Evolutionary conservation across 1,139 yeast species (phyloP), one percentile per base, ranked within the genome.

Genomic region (Suhomyces bokatorum): DNA sequence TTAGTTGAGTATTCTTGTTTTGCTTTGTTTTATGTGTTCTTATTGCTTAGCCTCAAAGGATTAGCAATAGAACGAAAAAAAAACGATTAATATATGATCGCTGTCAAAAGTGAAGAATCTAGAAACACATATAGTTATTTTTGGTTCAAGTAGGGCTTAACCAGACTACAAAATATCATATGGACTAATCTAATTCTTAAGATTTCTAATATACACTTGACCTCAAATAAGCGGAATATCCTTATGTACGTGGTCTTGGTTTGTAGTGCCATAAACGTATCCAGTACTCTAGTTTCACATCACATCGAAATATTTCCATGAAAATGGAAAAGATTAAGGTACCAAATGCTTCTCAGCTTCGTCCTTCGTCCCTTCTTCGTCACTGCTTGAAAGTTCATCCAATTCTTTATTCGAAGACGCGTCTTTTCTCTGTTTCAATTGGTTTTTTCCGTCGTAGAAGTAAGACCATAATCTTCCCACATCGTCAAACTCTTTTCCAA

Each of bases 401-500:
- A 49, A 46, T 13, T 35, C 44, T 28, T 40, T 37, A 3, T 40
- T 43, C 3, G 28, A 35, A 15, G 44, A 35, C 27, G 40, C 45
- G 32, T 43, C 48, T 36, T 46, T 41, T 35, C 54, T 45, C 34
- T 55, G 55, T 41, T 63, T 62, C 35, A 63, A 46, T 42, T 63
- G 63, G 36, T 58, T 62, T 43, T 60, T 47, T 1, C 76, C 75
- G 50, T 65, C 68, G 50, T 74, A 74, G 50, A 73, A 73, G 38
- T 65, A 66, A 7, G 64, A 58, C 79, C 79, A 74, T 34, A 73
- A 58, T 22, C 70, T 57, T 14, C 76, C 76, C 26, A 72, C 76
- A 45, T 73, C 70, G 45, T 72, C 77, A 50, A 74, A 74, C 45
- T 72, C 77, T 45, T 71, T 71, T 6, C 78, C 77, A 1, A 73